Percentiles rank a stretch among this genome's conserved stretches.
phyloP scores from a whole-genome alignment of 169 alveolate species.

The Pseudocohnilembus persalinus region DNA sequence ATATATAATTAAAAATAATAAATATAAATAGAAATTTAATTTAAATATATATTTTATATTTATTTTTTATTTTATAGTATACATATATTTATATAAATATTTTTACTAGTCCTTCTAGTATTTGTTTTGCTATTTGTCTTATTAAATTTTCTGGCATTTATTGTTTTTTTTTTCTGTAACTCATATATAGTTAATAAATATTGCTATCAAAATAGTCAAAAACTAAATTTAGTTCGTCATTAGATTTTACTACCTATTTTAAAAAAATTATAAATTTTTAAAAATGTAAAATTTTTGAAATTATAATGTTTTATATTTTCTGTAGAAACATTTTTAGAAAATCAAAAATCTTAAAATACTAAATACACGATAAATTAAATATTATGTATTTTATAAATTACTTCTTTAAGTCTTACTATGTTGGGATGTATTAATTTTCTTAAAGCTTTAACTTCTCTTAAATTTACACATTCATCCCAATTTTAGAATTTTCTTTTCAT shows the following conservation, averaged over 20 bases:
- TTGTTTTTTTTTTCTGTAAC: slow-evolving; percentile 43
- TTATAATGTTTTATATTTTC: too few species aligned
- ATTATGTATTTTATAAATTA: slow-evolving; percentile 52
- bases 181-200: slow-evolving; percentile 64
- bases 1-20: too few species aligned
- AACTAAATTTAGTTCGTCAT: slow-evolving; percentile 78
- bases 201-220: slow-evolving; percentile 84
- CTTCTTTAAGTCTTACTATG: slow-evolving; percentile 86
- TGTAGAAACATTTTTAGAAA: too few species aligned
- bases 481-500: slow-evolving; percentile 83
- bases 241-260: slow-evolving; percentile 2
- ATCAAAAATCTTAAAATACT: not conserved
- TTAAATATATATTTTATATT: too few species aligned
- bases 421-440: slow-evolving; percentile 77
- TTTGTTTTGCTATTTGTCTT: slow-evolving; percentile 65
- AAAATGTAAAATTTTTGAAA: not conserved
- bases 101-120: slow-evolving; percentile 64
- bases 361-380: not conserved
- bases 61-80: slow-evolving; percentile 66
- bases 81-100: not conserved
- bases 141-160: slow-evolving; percentile 73
- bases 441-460: slow-evolving; percentile 84
- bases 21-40: too few species aligned
- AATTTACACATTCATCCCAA: slow-evolving; percentile 88
- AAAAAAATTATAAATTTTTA: slow-evolving; percentile 3